A percentile compares a stretch with the other conserved stretches of the same genome.
Conservation (phyloP, 2,329 filamentous ascomycete species). For the Aureobasidium uvarum region DNA sequence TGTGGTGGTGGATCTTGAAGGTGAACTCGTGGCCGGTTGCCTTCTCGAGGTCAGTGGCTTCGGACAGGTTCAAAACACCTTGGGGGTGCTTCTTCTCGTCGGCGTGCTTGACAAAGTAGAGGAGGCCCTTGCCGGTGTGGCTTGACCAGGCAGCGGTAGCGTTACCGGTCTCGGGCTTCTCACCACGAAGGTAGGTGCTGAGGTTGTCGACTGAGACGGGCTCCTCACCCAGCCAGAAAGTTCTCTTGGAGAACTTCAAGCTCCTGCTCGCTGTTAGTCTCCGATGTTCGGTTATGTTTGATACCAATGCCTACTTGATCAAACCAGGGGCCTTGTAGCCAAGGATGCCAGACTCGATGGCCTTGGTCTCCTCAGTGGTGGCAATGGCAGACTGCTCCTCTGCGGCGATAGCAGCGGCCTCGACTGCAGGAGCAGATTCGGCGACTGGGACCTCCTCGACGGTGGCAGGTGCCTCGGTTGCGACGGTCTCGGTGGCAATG, state of each 20-base stretch:
- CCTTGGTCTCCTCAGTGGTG: constrained; percentile 48
- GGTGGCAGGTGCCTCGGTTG: constrained; percentile 38
- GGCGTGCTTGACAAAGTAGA: constrained; percentile 84
- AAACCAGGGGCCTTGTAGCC: constrained; percentile 87
- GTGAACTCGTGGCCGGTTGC: constrained; percentile 79
- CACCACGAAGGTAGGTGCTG: constrained; percentile 73
- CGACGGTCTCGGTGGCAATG: constrained; percentile 11
- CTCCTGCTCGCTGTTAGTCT: constrained; percentile 57
- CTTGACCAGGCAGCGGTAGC: constrained; percentile 83
- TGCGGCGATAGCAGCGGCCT: constrained; percentile 41
- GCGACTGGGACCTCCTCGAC: constrained; percentile 35
- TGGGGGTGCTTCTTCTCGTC: constrained; percentile 77
- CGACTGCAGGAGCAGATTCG: constrained; percentile 42
- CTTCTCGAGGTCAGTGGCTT: constrained; percentile 68
- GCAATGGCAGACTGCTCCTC: constrained; percentile 36
- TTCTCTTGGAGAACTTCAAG: constrained; percentile 86
- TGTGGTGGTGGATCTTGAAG: constrained; percentile 80
- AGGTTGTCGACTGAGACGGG: constrained; percentile 72
- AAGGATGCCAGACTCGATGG: constrained; percentile 70
- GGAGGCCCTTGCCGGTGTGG: constrained; percentile 90
- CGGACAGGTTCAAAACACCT: constrained; percentile 76
- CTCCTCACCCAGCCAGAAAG: constrained; percentile 68
- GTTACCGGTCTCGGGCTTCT: constrained; percentile 80
- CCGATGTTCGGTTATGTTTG: constrained; percentile 27
- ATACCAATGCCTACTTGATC: constrained; percentile 69